These are phyloP conservation scores for Xylaria sp. DNA, from an alignment of 2,329 filamentous ascomycete species.

Conservation along the genomic window DNA sequence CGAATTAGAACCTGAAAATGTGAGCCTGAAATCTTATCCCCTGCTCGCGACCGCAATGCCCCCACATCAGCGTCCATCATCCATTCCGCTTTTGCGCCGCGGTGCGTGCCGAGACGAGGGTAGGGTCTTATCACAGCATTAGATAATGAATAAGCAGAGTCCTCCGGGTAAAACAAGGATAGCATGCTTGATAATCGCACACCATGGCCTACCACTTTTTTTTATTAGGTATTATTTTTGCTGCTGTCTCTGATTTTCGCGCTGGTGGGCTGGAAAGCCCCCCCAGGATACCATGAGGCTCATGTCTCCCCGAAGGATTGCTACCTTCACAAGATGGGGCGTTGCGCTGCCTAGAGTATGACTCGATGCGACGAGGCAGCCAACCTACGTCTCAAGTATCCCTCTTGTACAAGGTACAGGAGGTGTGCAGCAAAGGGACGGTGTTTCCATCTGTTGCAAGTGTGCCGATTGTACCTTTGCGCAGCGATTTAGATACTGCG, in stretches of 20 bases:
- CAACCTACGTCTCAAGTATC: slow-evolving; percentile 31
- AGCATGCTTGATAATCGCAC: slow-evolving; percentile 26
- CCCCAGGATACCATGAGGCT: slow-evolving; percentile 42
- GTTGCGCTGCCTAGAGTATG: slow-evolving; percentile 45
- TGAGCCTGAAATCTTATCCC: slow-evolving; percentile 27
- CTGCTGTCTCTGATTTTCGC: slow-evolving; percentile 14
- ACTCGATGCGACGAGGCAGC: slow-evolving; percentile 45
- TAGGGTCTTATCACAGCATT: slow-evolving; percentile 39
- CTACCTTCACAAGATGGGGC: slow-evolving; percentile 35
- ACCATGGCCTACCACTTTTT: slow-evolving; percentile 21
- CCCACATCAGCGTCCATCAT: slow-evolving; percentile 28
- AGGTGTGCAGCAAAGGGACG: slow-evolving; percentile 35
- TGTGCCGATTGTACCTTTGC: slow-evolving; percentile 34
- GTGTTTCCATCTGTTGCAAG: slow-evolving; percentile 20
- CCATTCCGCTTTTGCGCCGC: slow-evolving; percentile 37
- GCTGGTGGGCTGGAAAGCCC: slow-evolving; percentile 35
- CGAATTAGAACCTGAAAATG: slow-evolving; percentile 13
- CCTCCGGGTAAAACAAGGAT: slow-evolving; percentile 25
- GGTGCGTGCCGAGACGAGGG: slow-evolving; percentile 23
- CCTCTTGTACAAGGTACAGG: slow-evolving; percentile 39
- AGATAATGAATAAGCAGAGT: slow-evolving; percentile 35
- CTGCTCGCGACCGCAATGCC: slow-evolving; percentile 27
- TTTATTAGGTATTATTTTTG: slow-evolving; percentile 22
- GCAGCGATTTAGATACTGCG: slow-evolving; percentile 41
- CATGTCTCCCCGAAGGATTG: slow-evolving; percentile 43